These are phyloP conservation scores for Penicillium mononematosum DNA, from an alignment of 495 filamentous ascomycete genomes.

Conservation along the genomic window DNA sequence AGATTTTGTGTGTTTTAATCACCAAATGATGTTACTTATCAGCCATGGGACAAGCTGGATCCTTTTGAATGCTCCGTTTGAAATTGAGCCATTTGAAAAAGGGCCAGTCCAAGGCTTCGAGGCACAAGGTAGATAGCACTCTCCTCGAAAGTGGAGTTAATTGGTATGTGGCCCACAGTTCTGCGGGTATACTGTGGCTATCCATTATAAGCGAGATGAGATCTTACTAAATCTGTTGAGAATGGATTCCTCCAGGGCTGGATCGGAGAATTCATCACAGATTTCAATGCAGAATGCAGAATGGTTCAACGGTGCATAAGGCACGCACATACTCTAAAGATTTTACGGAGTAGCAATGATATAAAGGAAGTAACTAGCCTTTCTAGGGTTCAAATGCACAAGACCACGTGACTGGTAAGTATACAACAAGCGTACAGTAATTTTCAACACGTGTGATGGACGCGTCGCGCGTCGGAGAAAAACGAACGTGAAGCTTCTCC, in stretches of 20 bases:
- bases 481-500: conserved; percentile 2
- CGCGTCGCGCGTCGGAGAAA: conserved; percentile 14
- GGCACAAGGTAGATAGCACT: not conserved
- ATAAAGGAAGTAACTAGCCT: not conserved
- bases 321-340: too few species aligned
- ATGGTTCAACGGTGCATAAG: not conserved
- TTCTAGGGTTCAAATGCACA: not conserved
- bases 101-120: conserved; percentile 1
- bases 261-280: not conserved
- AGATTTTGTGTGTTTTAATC: not conserved
- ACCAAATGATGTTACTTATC: not conserved
- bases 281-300: not conserved
- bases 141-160: conserved; percentile 6
- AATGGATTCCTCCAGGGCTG: not conserved
- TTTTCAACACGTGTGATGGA: not conserved
- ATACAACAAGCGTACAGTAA: conserved; percentile 2
- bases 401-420: not conserved
- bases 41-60: not conserved
- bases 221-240: not conserved
- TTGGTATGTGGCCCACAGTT: conserved; percentile 2
- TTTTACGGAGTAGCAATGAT: not conserved
- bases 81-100: not conserved
- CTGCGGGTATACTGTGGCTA: not conserved
- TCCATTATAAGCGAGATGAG: conserved; percentile 9
- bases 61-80: not conserved